phyloP scores from a whole-genome alignment of 257 asterid genomes.

The Vinca minor region DNA sequence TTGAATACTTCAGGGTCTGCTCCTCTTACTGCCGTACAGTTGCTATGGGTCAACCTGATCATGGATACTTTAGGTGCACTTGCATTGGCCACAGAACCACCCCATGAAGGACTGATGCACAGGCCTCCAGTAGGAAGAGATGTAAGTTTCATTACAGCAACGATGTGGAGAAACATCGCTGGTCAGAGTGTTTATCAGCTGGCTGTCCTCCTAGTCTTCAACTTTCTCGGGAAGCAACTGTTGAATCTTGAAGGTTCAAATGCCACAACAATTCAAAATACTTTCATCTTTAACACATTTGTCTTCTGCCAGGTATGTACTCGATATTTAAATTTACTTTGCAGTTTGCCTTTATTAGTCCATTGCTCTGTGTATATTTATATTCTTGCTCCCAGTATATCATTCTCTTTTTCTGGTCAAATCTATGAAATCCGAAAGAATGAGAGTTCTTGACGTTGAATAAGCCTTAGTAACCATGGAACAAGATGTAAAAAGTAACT shows the following conservation, averaged over 20 bases:
- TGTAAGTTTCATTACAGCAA: conserved; percentile 63
- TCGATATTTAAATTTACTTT: neutral
- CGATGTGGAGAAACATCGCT: conserved; percentile 91
- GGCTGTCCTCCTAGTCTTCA: conserved; percentile 60
- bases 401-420: neutral
- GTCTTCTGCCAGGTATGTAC: conserved; percentile 87
- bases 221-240: conserved; percentile 56
- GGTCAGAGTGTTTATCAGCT: conserved; percentile 92
- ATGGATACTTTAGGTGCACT: conserved; percentile 99
- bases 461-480: neutral
- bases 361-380: neutral
- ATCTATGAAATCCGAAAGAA: neutral
- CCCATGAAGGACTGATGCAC: conserved; percentile 81
- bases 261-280: conserved; percentile 53
- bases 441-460: neutral
- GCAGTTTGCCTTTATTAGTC: no score
- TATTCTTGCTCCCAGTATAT: neutral
- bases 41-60: conserved; percentile 97
- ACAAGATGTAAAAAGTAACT: neutral
- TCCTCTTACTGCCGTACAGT: conserved; percentile 94
- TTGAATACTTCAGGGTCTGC: conserved; percentile 63
- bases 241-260: conserved; percentile 59
- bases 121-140: conserved; percentile 73
- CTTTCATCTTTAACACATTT: conserved; percentile 93
- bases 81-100: conserved; percentile 97